Base-by-base conservation (phyloP, 2,329 filamentous ascomycete species). In the Aspergillus sp. region DNA sequence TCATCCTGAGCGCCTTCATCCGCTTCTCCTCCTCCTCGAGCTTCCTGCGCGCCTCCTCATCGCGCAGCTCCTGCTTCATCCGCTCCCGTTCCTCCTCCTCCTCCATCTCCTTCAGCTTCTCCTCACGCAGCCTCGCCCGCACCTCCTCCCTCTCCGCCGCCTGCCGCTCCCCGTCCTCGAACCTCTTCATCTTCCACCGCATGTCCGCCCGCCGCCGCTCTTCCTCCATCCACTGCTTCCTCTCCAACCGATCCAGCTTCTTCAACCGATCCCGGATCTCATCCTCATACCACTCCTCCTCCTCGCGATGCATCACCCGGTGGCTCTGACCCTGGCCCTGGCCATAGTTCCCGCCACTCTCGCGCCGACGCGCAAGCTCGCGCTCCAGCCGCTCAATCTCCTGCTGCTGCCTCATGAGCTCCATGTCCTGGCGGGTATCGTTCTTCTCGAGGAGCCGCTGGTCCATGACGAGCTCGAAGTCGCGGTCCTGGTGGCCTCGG, bases 21-120 rank as follows among this genome's bases (percentile, higher is more conserved):
- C 42, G 43, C n/a, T 44, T 44, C 34, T 60, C 52, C 25, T 53
- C 49, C n/a, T 51, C 48, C 15, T 50, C 48, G 3, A 51, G 47
- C 2, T 59, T 62, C 33, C 66, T 62, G 16, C 48, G 43, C 4
- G 47, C 48, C 33, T 75, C 61, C 45, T 75, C 69, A 12, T 55
- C 57, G n/a, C 44, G 38, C 12, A 60, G 40, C 36, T 60, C 45
- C 34, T 53, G 47, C 38, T 48, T 55, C 15, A 61, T 43, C 6
- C 45, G 53, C 24, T 68, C 65, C 26, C 68, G 63, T 36, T 32
- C 30, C 26, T 25, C 24, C 13, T 25, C 30, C 30, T 32, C 30
- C 4, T n/a, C 30, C 22, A 38, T 39, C 11, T 44, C 34, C 26
- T 51, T 47, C 32, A 35, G 38, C 24, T 36, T 40, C 16, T 48